Conservation (phyloP, 106 monocot species). For the Chionographis japonica region DNA sequence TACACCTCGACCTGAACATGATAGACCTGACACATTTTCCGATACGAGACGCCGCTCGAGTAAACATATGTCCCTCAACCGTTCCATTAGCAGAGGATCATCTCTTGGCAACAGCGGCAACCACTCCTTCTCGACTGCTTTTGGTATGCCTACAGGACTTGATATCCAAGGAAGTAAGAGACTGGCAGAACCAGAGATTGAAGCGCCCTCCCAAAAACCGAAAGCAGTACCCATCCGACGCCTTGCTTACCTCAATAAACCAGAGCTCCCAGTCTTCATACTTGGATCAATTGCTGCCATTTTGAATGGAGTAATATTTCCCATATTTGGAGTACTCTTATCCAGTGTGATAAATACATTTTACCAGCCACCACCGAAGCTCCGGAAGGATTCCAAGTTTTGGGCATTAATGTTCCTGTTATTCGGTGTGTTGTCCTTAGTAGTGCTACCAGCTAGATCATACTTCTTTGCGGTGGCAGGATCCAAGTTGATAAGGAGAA, state of each 20-base stretch:
- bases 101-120: conserved; percentile 26
- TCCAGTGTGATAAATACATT: conserved; percentile 43
- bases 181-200: not conserved
- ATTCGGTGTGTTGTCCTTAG: conserved; percentile 30
- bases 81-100: conserved; percentile 27
- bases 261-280: conserved; percentile 39
- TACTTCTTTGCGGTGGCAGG: conserved; percentile 58
- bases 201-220: not conserved
- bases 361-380: conserved; percentile 44
- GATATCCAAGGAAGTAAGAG: conserved; percentile 16
- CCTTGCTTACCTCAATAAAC: conserved; percentile 58
- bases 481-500: conserved; percentile 47
- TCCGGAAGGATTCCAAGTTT: conserved; percentile 36
- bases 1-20: not conserved
- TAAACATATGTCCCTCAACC: conserved; percentile 22
- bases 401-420: conserved; percentile 43
- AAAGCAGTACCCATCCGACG: conserved; percentile 37
- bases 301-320: conserved; percentile 40
- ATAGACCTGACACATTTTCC: not conserved
- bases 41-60: conserved; percentile 4
- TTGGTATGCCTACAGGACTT: conserved; percentile 28
- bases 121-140: conserved; percentile 22
- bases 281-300: conserved; percentile 38
- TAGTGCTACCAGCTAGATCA: conserved; percentile 31
- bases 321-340: conserved; percentile 32